A percentile compares a stretch with the other conserved stretches of the same genome.
phyloP scores from a whole-genome alignment of 257 asterid genomes.

The Galeopsis tetrahit region DNA sequence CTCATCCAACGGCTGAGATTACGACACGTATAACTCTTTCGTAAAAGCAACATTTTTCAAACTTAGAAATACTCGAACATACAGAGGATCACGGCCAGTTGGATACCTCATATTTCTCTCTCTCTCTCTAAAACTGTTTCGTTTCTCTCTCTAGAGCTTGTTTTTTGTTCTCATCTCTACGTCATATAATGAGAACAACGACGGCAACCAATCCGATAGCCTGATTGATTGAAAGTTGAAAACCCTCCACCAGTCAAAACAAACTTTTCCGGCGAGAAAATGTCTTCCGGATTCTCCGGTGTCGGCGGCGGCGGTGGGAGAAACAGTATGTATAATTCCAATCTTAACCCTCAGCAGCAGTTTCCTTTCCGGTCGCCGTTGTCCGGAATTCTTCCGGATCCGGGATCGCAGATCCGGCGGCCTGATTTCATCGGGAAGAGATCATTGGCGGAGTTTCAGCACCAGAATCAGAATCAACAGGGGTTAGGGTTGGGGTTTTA shows the following conservation, averaged over 20 bases:
- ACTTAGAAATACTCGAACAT: conserved; percentile 38
- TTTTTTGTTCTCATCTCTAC: neutral
- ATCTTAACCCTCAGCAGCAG: conserved; percentile 42
- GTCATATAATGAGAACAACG: conserved; percentile 46
- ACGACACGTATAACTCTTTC: conserved; percentile 33
- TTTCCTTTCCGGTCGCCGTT: conserved; percentile 58
- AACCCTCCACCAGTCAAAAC: conserved; percentile 22
- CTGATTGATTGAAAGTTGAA: conserved; percentile 11
- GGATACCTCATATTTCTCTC: conserved; percentile 32
- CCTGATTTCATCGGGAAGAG: conserved; percentile 73
- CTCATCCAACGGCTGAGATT: conserved; percentile 42
- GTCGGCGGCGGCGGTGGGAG: conserved; percentile 55
- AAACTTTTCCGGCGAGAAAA: conserved; percentile 19
- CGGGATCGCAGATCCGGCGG: conserved; percentile 59
- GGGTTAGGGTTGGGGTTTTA: conserved; percentile 58
- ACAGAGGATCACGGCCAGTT: conserved; percentile 45
- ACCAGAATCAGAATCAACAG: conserved; percentile 46
- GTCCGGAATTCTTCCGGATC: conserved; percentile 58
- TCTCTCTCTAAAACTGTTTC: conserved; percentile 28
- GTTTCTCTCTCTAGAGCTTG: conserved; percentile 12
- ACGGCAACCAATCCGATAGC: conserved; percentile 51
- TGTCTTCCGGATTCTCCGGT: conserved; percentile 78
- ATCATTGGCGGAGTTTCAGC: conserved; percentile 70
- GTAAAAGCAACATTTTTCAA: conserved; percentile 43
- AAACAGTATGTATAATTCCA: conserved; percentile 34